Evolutionary conservation across 2,329 filamentous ascomycete genomes (phyloP).

Genomic region (Drechslerella coelobrocha): DNA sequence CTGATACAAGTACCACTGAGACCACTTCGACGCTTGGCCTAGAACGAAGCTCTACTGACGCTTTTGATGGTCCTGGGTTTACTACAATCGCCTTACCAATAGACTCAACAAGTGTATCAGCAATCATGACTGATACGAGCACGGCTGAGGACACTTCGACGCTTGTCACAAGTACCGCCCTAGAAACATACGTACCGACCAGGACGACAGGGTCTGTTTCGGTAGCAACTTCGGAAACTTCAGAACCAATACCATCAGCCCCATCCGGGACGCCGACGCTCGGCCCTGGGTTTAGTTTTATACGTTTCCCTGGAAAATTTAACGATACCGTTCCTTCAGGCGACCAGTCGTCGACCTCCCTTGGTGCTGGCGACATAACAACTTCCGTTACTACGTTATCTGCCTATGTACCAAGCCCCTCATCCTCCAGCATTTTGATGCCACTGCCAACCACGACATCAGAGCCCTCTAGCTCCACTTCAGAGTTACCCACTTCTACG

Average conservation of each 20-base stretch:
- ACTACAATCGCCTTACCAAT: neutral
- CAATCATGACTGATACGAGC: conserved; percentile 1
- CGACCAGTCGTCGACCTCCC: neutral
- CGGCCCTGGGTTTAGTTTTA: conserved; percentile 33
- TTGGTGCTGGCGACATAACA: neutral
- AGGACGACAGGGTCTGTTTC: neutral
- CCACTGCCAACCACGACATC: conserved; percentile 1
- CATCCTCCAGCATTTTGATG: neutral
- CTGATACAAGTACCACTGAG: neutral
- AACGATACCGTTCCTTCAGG: neutral
- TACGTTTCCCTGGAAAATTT: conserved; percentile 6
- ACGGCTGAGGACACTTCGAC: neutral
- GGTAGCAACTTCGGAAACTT: neutral
- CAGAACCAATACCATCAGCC: neutral
- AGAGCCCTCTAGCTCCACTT: neutral
- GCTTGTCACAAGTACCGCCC: too few species aligned
- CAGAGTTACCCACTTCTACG: neutral
- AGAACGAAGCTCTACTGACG: neutral
- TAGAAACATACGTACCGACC: neutral
- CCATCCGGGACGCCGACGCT: conserved; percentile 23
- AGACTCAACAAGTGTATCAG: neutral
- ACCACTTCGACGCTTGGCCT: neutral
- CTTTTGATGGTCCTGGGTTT: conserved; percentile 4
- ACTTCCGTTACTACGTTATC: neutral
- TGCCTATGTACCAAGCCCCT: too few species aligned